These are phyloP conservation scores for Suhomyces canberraensis DNA, from an alignment of 805 yeast genomes.

Conservation along the genomic window DNA sequence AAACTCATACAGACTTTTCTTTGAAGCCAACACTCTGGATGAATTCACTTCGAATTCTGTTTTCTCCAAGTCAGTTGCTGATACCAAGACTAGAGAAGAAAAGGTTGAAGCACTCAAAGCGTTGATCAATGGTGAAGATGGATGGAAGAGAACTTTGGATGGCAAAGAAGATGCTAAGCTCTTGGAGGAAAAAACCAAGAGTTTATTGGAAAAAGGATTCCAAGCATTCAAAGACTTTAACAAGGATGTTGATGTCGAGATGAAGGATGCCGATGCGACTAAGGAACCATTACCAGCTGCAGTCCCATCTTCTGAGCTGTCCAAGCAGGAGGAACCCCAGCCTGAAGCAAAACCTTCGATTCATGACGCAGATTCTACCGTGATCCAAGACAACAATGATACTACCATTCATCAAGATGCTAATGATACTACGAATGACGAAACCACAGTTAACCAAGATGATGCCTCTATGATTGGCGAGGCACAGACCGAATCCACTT, in stretches of 20 bases:
- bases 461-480: slow-evolving; percentile 22
- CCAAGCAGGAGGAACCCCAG: not conserved
- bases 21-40: slow-evolving; percentile 77
- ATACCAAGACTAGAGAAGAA: slow-evolving; percentile 21
- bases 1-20: slow-evolving; percentile 74
- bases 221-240: slow-evolving; percentile 16
- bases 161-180: slow-evolving; percentile 35
- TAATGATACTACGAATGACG: slow-evolving; percentile 48
- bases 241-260: slow-evolving; percentile 6
- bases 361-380: slow-evolving; percentile 46
- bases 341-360: not conserved
- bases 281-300: not conserved
- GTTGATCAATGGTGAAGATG: slow-evolving; percentile 48
- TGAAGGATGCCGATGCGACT: slow-evolving; percentile 3
- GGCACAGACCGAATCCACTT: slow-evolving; percentile 7
- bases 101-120: slow-evolving; percentile 32
- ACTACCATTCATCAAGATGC: slow-evolving; percentile 47
- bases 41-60: slow-evolving; percentile 64
- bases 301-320: not conserved
- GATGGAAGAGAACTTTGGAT: slow-evolving; percentile 50
- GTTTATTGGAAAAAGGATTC: slow-evolving; percentile 41
- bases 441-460: slow-evolving; percentile 29
- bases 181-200: slow-evolving; percentile 28
- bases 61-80: slow-evolving; percentile 36
- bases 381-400: slow-evolving; percentile 45